Evolutionary conservation across 768 basidiomycete species (phyloP).

Genomic region (Tricholomella constricta): DNA sequence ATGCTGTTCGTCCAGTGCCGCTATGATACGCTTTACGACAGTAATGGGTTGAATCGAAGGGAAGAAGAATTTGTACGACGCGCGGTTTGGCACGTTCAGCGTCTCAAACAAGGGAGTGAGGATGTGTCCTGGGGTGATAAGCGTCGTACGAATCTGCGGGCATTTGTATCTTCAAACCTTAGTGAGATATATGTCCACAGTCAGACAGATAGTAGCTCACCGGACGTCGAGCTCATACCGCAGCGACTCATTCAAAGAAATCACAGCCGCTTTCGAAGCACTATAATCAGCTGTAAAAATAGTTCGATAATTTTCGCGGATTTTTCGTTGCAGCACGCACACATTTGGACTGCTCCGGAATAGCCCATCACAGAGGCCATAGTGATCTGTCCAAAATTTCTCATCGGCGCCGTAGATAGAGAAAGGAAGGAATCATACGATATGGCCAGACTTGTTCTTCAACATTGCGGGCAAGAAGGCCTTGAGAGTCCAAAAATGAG

Average conservation of each 20-base stretch:
- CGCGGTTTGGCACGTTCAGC: slow-evolving; percentile 47
- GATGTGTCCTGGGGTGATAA: slow-evolving; percentile 81
- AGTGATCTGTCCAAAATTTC: slow-evolving; percentile 55
- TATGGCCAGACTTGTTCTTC: slow-evolving; percentile 75
- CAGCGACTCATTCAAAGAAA: slow-evolving; percentile 80
- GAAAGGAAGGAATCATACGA: slow-evolving; percentile 51
- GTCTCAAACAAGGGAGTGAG: slow-evolving; percentile 77
- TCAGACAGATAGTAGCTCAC: slow-evolving; percentile 33
- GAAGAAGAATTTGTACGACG: slow-evolving; percentile 69
- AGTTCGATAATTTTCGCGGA: not conserved
- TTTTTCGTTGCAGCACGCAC: slow-evolving; percentile 44
- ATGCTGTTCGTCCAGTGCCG: slow-evolving; percentile 79
- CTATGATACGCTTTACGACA: slow-evolving; percentile 80
- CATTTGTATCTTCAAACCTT: slow-evolving; percentile 55
- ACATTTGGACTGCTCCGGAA: slow-evolving; percentile 72
- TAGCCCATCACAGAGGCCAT: slow-evolving; percentile 76
- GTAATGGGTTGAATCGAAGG: slow-evolving; percentile 73
- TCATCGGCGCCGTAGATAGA: slow-evolving; percentile 11
- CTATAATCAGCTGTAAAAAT: slow-evolving; percentile 75
- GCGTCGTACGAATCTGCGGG: slow-evolving; percentile 83
- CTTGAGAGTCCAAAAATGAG: slow-evolving; percentile 92
- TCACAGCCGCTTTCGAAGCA: slow-evolving; percentile 90
- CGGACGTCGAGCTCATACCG: slow-evolving; percentile 84
- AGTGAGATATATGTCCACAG: not conserved
- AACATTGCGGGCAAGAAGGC: slow-evolving; percentile 92